phyloP scores from a whole-genome alignment of 257 asterid genomes.

The Sherardia arvensis region DNA sequence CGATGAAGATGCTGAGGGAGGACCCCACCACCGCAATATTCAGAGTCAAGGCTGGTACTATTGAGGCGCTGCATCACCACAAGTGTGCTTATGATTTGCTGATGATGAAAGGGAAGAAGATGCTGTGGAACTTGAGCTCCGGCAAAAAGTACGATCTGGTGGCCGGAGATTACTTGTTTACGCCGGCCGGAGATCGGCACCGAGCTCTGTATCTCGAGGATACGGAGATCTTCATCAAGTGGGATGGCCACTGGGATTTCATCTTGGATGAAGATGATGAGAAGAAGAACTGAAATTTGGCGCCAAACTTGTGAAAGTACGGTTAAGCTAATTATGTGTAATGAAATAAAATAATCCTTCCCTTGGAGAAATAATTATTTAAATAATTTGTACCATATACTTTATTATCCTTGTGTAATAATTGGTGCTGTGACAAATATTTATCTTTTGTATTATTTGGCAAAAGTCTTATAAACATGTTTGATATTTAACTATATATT shows the following conservation, averaged over 20 bases:
- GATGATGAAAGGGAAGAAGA: conserved; percentile 55
- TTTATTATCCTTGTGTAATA: no score
- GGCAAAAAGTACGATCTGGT: conserved; percentile 42
- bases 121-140: conserved; percentile 71
- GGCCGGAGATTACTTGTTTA: conserved; percentile 68
- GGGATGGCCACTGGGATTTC: conserved; percentile 60
- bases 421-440: no score
- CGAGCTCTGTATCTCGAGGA: conserved; percentile 64
- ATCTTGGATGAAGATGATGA: not conserved
- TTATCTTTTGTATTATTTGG: no score
- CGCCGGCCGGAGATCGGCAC: conserved; percentile 78
- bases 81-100: conserved; percentile 80
- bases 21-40: conserved; percentile 80
- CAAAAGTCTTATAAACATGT: no score
- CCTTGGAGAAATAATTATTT: no score
- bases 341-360: no score
- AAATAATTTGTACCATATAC: no score
- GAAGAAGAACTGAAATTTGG: not conserved
- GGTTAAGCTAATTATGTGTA: no score
- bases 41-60: conserved; percentile 63
- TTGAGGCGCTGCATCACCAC: conserved; percentile 88
- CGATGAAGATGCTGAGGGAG: conserved; percentile 24
- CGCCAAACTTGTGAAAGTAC: no score
- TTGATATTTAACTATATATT: no score
- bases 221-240: conserved; percentile 82